phyloP scores from a whole-genome alignment of 768 basidiomycete species.

The Boletales sp. region DNA sequence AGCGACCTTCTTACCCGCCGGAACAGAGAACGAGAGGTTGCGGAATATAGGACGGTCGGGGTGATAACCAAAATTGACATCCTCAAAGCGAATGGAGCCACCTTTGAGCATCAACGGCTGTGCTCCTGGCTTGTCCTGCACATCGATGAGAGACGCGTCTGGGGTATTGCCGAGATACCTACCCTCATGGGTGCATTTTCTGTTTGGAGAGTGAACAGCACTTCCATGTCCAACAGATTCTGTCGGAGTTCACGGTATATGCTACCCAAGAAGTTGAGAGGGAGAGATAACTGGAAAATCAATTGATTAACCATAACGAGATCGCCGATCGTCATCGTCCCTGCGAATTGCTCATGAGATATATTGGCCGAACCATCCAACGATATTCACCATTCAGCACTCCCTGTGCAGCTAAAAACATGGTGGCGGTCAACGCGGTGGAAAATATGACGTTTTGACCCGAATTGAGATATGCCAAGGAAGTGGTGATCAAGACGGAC shows the following conservation, averaged over 20 bases:
- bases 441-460: conserved; percentile 98
- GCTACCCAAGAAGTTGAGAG: conserved; percentile 94
- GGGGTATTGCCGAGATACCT: not conserved
- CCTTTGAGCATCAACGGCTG: conserved; percentile 67
- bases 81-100: conserved; percentile 89
- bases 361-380: not conserved
- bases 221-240: conserved; percentile 96
- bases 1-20: conserved; percentile 95
- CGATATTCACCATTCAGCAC: conserved; percentile 70
- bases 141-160: not conserved
- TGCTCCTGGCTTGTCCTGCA: conserved; percentile 66
- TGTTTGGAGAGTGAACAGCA: conserved; percentile 84
- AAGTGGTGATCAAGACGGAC: conserved; percentile 92
- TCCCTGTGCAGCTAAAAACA: conserved; percentile 96
- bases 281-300: conserved; percentile 94
- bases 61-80: conserved; percentile 90
- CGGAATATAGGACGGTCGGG: conserved; percentile 90
- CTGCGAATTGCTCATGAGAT: conserved; percentile 36
- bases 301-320: conserved; percentile 99
- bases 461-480: conserved; percentile 88
- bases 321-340: conserved; percentile 97
- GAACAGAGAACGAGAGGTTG: conserved; percentile 83
- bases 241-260: conserved; percentile 97
- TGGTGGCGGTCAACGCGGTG: conserved; percentile 85
- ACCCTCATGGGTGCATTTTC: conserved; percentile 73